Conservation (phyloP, 768 basidiomycete species). For the Amanita subjunquillea region DNA sequence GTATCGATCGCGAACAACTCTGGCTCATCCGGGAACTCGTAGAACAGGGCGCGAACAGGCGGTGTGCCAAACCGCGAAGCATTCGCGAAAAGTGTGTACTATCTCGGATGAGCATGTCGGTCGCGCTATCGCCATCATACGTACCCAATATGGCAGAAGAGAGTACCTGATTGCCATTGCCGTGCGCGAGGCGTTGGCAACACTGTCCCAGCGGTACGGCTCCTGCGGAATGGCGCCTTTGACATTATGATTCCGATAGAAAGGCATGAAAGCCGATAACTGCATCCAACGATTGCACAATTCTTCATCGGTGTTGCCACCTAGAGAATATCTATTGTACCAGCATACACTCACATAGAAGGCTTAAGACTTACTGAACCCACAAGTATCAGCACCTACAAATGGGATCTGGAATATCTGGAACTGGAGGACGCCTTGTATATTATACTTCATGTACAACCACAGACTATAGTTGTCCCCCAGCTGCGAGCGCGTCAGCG, state of each 20-base stretch:
- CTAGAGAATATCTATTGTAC: slow-evolving; percentile 12
- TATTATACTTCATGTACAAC: slow-evolving; percentile 59
- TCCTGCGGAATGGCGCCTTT: slow-evolving; percentile 64
- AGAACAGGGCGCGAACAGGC: slow-evolving; percentile 67
- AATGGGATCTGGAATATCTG: slow-evolving; percentile 78
- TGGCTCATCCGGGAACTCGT: slow-evolving; percentile 64
- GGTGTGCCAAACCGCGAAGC: slow-evolving; percentile 57
- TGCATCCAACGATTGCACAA: slow-evolving; percentile 83
- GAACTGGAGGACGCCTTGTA: slow-evolving; percentile 75
- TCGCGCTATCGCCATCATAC: slow-evolving; percentile 13
- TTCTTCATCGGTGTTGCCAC: slow-evolving; percentile 68
- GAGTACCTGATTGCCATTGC: slow-evolving; percentile 66
- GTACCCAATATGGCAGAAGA: slow-evolving; percentile 71
- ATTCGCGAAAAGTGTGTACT: slow-evolving; percentile 71
- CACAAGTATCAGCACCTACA: slow-evolving; percentile 74
- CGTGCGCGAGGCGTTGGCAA: slow-evolving; percentile 60
- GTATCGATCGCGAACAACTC: slow-evolving; percentile 50
- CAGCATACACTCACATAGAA: background rate
- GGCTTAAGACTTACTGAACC: slow-evolving; percentile 34
- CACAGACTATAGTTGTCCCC: slow-evolving; percentile 74
- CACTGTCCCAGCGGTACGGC: slow-evolving; percentile 74
- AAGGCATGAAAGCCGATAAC: slow-evolving; percentile 73
- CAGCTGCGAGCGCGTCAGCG: slow-evolving; percentile 27
- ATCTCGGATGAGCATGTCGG: slow-evolving; percentile 1
- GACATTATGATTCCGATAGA: slow-evolving; percentile 73